Evolutionary conservation across 2,329 filamentous ascomycete species (phyloP).

Genomic region (Stachybotrys elegans): DNA sequence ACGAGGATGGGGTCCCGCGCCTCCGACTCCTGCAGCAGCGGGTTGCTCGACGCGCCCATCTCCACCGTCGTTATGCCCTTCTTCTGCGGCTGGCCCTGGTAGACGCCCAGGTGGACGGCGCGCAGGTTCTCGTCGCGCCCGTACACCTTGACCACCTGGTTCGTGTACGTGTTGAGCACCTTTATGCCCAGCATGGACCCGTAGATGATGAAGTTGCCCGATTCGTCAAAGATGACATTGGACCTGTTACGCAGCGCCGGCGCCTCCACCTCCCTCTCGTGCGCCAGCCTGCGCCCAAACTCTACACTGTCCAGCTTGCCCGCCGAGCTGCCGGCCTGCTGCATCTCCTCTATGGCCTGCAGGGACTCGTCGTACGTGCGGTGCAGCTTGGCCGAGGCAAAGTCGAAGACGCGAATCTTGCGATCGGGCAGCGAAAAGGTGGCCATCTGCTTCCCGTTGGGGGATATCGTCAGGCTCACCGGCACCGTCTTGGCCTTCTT

Average conservation of each 20-base stretch:
- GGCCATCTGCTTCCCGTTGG: conserved; percentile 78
- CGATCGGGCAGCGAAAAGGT: conserved; percentile 90
- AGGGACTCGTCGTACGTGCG: conserved; percentile 95
- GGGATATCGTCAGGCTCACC: conserved; percentile 77
- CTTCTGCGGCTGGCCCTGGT: conserved; percentile 93
- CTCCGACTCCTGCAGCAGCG: conserved; percentile 87
- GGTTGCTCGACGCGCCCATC: conserved; percentile 95
- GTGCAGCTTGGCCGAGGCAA: conserved; percentile 79
- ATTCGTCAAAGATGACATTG: conserved; percentile 94
- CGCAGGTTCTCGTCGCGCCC: conserved; percentile 86
- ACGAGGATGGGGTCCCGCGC: conserved; percentile 84
- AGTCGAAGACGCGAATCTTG: conserved; percentile 91
- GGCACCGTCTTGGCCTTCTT: conserved; percentile 90
- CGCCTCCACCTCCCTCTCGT: conserved; percentile 81
- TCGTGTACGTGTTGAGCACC: conserved; percentile 92
- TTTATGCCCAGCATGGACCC: conserved; percentile 90
- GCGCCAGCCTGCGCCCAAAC: conserved; percentile 80
- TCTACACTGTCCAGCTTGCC: conserved; percentile 85
- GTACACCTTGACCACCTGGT: conserved; percentile 85
- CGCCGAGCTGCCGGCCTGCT: conserved; percentile 81
- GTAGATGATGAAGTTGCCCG: conserved; percentile 89
- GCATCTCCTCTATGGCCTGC: conserved; percentile 85
- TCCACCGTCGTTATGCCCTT: conserved; percentile 90
- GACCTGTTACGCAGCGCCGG: conserved; percentile 61
- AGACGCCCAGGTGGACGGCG: conserved; percentile 75